phyloP scores from a whole-genome alignment of 139 green algal species.

The Tetradesmus obliquus region DNA sequence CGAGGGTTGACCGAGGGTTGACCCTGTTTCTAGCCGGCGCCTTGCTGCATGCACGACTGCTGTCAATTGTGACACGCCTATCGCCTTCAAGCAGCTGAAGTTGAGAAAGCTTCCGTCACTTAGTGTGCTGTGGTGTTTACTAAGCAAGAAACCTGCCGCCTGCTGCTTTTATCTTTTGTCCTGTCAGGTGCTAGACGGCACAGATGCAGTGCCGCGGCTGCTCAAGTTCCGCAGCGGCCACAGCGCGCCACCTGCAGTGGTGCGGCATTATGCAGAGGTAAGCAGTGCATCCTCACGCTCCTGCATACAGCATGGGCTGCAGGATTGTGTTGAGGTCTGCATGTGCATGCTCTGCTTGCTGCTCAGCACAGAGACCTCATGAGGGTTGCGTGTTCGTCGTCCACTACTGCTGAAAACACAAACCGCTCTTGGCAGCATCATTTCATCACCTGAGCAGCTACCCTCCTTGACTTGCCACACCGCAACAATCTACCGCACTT shows the following conservation, averaged over 20 bases:
- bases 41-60: too few relatives aligned
- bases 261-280: constrained; percentile 84
- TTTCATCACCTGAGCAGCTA: too few relatives aligned
- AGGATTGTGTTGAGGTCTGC: not conserved
- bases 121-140: not conserved
- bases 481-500: too few relatives aligned
- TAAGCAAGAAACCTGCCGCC: not conserved
- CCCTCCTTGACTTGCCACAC: too few relatives aligned
- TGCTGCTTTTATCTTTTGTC: not conserved
- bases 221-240: constrained; percentile 94
- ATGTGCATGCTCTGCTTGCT: not conserved
- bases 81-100: not conserved
- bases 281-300: not conserved
- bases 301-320: not conserved
- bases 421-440: too few relatives aligned
- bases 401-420: too few relatives aligned
- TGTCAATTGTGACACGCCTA: too few relatives aligned
- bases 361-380: not conserved
- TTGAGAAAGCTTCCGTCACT: not conserved
- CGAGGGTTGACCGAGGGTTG: too few relatives aligned
- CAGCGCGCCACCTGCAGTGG: constrained; percentile 78
- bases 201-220: constrained; percentile 75
- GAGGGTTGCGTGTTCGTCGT: not conserved
- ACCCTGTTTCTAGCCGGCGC: too few relatives aligned
- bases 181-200: constrained; percentile 69